A percentile compares a stretch with the other conserved stretches of the same genome.
These are phyloP conservation scores for Apophysomyces elegans DNA, from an alignment of 371 early-diverging fungal genomes.

Conservation along the genomic window DNA sequence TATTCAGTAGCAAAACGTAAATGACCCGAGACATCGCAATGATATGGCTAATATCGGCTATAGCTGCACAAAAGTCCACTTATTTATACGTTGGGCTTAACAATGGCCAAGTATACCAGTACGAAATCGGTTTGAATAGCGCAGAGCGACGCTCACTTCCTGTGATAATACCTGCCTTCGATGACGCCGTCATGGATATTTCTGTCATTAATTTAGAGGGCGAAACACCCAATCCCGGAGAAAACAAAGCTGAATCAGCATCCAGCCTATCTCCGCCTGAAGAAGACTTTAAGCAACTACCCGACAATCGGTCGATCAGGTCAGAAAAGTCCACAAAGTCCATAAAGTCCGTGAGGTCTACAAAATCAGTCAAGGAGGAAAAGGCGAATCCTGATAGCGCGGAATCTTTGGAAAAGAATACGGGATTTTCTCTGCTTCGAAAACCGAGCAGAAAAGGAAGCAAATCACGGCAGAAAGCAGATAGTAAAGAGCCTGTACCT, in stretches of 20 bases:
- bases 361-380: neutral
- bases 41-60: neutral
- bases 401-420: conserved; percentile 9
- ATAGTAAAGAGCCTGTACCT: neutral
- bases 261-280: too few species aligned
- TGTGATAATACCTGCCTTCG: neutral
- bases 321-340: neutral
- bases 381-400: neutral
- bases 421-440: conserved; percentile 7
- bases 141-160: neutral
- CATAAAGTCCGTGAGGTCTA: neutral
- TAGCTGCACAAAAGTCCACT: conserved; percentile 1
- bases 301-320: neutral
- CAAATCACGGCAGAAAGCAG: conserved; percentile 6
- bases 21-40: neutral
- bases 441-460: conserved; percentile 12
- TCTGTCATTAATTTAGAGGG: conserved; percentile 33
- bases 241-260: neutral
- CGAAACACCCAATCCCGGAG: conserved; percentile 5
- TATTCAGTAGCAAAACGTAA: conserved; percentile 2
- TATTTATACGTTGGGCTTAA: conserved; percentile 34
- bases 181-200: conserved; percentile 19
- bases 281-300: neutral
- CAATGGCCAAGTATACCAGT: conserved; percentile 43
- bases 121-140: conserved; percentile 18